Conservation (phyloP, 2,329 filamentous ascomycete genomes). For the Clarireedia paspali region DNA sequence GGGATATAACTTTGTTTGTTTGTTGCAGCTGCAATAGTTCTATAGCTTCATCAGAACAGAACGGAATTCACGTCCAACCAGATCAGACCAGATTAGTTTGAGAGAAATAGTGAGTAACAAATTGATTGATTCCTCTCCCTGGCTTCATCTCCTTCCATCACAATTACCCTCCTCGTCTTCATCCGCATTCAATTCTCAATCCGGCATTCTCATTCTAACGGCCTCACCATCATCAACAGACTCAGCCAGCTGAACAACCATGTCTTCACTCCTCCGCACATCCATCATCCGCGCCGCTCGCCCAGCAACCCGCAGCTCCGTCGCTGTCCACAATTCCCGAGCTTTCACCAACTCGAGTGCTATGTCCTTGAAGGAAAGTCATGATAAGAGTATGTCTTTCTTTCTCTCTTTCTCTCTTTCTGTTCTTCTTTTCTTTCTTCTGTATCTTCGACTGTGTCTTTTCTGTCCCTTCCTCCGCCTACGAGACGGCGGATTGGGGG, state of each 20-base stretch:
- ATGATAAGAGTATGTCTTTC: slow-evolving; percentile 21
- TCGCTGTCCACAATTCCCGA: neutral
- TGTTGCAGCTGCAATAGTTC: too few species aligned
- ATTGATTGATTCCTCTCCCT: too few species aligned
- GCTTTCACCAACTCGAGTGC: slow-evolving; percentile 15
- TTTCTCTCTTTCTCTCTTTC: neutral
- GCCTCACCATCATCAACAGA: neutral
- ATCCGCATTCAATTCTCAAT: neutral
- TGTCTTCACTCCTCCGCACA: slow-evolving; percentile 24
- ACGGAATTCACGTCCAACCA: too few species aligned
- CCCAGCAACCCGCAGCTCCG: neutral
- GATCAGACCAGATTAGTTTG: too few species aligned
- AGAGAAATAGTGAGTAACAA: too few species aligned
- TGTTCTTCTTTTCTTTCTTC: neutral
- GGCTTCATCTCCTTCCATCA: neutral
- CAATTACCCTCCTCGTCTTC: neutral
- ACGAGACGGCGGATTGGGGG: neutral
- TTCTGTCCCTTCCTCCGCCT: neutral
- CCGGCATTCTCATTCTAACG: too few species aligned
- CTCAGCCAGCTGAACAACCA: slow-evolving; percentile 6
- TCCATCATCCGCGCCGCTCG: slow-evolving; percentile 12
- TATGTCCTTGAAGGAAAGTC: slow-evolving; percentile 25
- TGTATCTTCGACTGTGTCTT: neutral
- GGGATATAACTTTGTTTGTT: too few species aligned
- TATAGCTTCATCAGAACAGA: too few species aligned